A percentile compares a stretch with the other conserved stretches of the same genome.
phyloP scores from a whole-genome alignment of 2,329 filamentous ascomycete species.

The Pleurostoma richardsiae region DNA sequence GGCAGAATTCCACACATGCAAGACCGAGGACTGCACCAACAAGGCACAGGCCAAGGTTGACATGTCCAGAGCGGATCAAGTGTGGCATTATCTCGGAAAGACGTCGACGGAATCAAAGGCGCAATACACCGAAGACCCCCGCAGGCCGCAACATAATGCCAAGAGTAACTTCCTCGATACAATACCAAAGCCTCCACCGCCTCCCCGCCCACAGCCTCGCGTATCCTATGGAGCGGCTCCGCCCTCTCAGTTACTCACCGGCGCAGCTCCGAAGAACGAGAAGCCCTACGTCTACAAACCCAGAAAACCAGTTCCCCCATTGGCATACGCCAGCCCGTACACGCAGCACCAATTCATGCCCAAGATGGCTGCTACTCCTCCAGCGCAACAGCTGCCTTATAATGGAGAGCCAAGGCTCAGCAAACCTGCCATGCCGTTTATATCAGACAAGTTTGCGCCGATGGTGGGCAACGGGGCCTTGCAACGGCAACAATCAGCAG shows the following conservation, averaged over 20 bases:
- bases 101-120: slow-evolving; percentile 85
- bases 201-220: slow-evolving; percentile 11
- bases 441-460: slow-evolving; percentile 17
- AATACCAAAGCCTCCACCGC: slow-evolving; percentile 40
- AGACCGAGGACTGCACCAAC: slow-evolving; percentile 38
- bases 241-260: slow-evolving; percentile 5
- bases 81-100: slow-evolving; percentile 86
- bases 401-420: slow-evolving; percentile 15
- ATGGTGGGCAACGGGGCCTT: slow-evolving; percentile 21
- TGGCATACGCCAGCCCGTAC: slow-evolving; percentile 16
- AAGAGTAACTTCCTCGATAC: slow-evolving; percentile 71
- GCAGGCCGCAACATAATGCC: slow-evolving; percentile 54
- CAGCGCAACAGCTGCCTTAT: slow-evolving; percentile 18
- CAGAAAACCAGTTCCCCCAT: slow-evolving; percentile 25
- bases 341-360: slow-evolving; percentile 29
- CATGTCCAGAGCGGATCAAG: slow-evolving; percentile 63
- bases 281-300: slow-evolving; percentile 53
- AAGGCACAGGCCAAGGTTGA: slow-evolving; percentile 64
- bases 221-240: slow-evolving; percentile 10
- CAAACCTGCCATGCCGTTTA: slow-evolving; percentile 11
- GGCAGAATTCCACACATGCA: slow-evolving; percentile 72
- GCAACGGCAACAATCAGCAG: slow-evolving; percentile 12
- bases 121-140: slow-evolving; percentile 79
- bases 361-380: slow-evolving; percentile 15
- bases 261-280: slow-evolving; percentile 21